phyloP scores from a whole-genome alignment of 345 rosid species.

The Punica granatum region DNA sequence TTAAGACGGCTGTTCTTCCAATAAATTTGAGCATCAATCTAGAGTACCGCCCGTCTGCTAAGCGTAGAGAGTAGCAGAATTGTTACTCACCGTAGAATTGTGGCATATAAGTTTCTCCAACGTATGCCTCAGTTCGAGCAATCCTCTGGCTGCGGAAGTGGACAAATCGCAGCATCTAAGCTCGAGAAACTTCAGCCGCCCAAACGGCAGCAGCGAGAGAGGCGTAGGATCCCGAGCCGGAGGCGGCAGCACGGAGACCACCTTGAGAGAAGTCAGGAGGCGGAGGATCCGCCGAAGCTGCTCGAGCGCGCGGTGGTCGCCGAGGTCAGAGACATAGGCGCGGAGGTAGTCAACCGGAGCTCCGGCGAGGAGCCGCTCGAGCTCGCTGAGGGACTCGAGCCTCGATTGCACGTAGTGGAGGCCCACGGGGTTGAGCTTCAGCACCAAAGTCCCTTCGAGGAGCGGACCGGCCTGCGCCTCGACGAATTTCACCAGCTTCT shows the following conservation, averaged over 20 bases:
- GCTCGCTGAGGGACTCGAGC: constrained; percentile 80
- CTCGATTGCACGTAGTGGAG: constrained; percentile 92
- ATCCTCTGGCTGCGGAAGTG: constrained; percentile 81
- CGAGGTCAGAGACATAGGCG: constrained; percentile 93
- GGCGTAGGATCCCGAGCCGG: constrained; percentile 91
- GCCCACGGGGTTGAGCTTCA: constrained; percentile 90
- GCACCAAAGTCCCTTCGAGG: constrained; percentile 55
- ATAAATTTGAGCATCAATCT: neutral
- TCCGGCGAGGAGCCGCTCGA: constrained; percentile 72
- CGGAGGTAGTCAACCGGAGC: constrained; percentile 98
- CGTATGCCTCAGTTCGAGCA: constrained; percentile 79
- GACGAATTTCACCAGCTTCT: constrained; percentile 69
- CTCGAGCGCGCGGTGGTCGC: constrained; percentile 91
- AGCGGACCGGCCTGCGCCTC: constrained; percentile 65
- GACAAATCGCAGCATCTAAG: constrained; percentile 92
- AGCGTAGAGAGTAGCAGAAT: neutral
- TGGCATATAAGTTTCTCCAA: constrained; percentile 91
- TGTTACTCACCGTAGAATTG: constrained; percentile 78
- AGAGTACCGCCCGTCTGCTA: neutral
- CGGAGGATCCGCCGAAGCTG: constrained; percentile 88
- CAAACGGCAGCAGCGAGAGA: constrained; percentile 71
- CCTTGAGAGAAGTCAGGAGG: constrained; percentile 71
- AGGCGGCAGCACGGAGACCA: constrained; percentile 67
- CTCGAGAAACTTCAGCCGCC: constrained; percentile 67
- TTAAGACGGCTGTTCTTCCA: neutral